Conservation (phyloP, 495 filamentous ascomycete genomes). For the Lasiosphaeria ovina region DNA sequence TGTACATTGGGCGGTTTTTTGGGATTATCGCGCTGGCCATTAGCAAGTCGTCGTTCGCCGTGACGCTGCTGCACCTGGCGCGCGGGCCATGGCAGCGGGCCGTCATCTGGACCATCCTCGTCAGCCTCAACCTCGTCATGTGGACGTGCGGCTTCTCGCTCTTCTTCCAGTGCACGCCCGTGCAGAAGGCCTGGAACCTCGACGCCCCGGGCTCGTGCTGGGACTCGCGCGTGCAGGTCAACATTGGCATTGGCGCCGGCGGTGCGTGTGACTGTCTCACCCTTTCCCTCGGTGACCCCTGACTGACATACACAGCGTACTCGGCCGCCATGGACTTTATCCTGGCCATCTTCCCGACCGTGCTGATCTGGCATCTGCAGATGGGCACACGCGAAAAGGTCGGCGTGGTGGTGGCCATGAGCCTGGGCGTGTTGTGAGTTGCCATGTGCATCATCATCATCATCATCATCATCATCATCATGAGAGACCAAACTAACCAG, state of each 20-base stretch:
- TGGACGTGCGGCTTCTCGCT: constrained; percentile 27
- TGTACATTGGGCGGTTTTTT: constrained; percentile 20
- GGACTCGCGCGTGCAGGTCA: constrained; percentile 25
- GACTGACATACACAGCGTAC: constrained; percentile 25
- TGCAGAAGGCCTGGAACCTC: constrained; percentile 24
- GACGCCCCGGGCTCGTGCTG: constrained; percentile 29
- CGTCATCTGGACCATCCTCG: constrained; percentile 30
- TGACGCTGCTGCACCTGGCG: constrained; percentile 33
- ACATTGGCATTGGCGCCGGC: constrained; percentile 32
- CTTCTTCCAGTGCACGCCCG: constrained; percentile 34
- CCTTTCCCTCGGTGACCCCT: background rate
- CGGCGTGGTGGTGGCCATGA: constrained; percentile 40
- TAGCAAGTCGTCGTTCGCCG: constrained; percentile 38
- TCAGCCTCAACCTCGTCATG: constrained; percentile 33
- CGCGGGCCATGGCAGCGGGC: constrained; percentile 26
- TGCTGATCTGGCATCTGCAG: constrained; percentile 34
- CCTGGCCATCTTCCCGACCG: constrained; percentile 36
- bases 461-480: too few species aligned
- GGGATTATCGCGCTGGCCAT: constrained; percentile 21
- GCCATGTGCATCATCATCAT: background rate
- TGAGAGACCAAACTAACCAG: background rate
- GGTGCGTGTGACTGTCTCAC: constrained; percentile 20
- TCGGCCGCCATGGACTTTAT: constrained; percentile 38
- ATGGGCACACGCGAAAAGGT: constrained; percentile 35
- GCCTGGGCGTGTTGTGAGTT: constrained; percentile 37